These are phyloP conservation scores for Dunaliella primolecta DNA, from an alignment of 139 green algal genomes.

Conservation along the genomic window DNA sequence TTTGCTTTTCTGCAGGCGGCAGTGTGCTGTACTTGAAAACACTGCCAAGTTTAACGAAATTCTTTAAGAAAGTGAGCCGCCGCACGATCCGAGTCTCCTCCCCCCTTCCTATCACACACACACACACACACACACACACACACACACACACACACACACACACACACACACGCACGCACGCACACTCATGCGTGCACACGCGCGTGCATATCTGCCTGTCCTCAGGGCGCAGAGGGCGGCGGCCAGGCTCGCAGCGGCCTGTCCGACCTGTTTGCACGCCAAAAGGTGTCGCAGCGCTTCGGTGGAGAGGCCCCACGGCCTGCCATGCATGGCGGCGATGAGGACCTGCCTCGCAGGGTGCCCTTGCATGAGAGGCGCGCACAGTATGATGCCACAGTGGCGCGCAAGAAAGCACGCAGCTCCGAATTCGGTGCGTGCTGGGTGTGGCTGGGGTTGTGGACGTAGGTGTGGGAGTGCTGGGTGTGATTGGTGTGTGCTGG, in stretches of 20 bases:
- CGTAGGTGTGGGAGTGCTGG: too few species aligned
- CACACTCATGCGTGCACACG: background rate
- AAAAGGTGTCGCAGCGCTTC: slow-evolving; percentile 62
- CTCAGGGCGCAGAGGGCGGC: slow-evolving; percentile 6
- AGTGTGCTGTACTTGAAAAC: too few species aligned
- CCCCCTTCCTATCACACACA: too few species aligned
- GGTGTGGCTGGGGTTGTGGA: too few species aligned
- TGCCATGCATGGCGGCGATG: slow-evolving; percentile 35
- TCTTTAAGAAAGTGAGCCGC: too few species aligned
- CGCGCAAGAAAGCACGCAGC: slow-evolving; percentile 1
- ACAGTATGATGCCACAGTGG: slow-evolving; percentile 5
- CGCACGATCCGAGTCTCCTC: too few species aligned
- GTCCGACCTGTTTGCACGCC: slow-evolving; percentile 47
- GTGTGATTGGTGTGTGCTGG: too few species aligned
- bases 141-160: background rate
- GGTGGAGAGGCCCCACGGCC: slow-evolving; percentile 57
- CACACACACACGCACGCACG: background rate
- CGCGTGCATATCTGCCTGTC: background rate
- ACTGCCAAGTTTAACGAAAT: too few species aligned
- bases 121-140: background rate
- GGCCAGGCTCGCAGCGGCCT: slow-evolving; percentile 23
- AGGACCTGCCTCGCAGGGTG: slow-evolving; percentile 35
- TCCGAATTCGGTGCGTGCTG: too few species aligned
- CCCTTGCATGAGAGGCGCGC: slow-evolving; percentile 6
- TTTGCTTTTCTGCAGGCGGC: too few species aligned